Evolutionary conservation across 805 yeast species (phyloP), one percentile per base, ranked within the genome.

Genomic region (Myxozyma geophila): DNA sequence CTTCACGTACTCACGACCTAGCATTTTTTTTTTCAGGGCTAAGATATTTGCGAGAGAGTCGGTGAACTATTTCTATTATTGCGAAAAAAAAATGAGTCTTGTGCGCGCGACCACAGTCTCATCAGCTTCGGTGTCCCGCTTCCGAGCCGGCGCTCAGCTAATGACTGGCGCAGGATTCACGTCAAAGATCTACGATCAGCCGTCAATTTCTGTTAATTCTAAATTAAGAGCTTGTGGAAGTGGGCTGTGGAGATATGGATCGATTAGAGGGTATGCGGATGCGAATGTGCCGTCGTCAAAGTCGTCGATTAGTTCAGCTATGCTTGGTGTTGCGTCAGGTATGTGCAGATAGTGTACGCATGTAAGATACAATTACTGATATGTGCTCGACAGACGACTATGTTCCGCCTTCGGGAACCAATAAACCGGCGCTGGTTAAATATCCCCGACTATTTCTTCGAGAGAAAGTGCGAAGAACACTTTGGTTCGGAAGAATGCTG

Each of bases 351-450:
- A 12, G 33, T 35, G 7, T 17, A 6, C 28, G 44, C 33, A 7
- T 10, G 9, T n/a, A 2, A 52, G 35, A 7, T 3, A 35, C 21
- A 21, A 36, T 12, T 7, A 28, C 35, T 37, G 19, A 52, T 37
- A 39, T 40, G 2, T 15, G 6, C 3, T 37, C 35, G 21, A n/a
- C 23, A 66, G 69, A 60, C 52, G 67, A 62, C 17, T 63, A 63
- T 56, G 44, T 66, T 47, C 69, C 67, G 4, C 69, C 69, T 13
- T 55, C 68, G 5, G 69, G 69, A 33, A 46, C 21, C 33, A 62
- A 66, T 46, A 21, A 40, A 17, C 69, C 69, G 9, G 12, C 54
- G n/a, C 7, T 51, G 10, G 6, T 54, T 10, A 17, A 54, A 33
- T 19, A 63, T 28, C 65, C 67, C 12, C 28, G 47, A 40, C 41